Evolutionary conservation across 75 land plant genomes (phyloP).

Genomic region (Ceratopteris richardii): DNA sequence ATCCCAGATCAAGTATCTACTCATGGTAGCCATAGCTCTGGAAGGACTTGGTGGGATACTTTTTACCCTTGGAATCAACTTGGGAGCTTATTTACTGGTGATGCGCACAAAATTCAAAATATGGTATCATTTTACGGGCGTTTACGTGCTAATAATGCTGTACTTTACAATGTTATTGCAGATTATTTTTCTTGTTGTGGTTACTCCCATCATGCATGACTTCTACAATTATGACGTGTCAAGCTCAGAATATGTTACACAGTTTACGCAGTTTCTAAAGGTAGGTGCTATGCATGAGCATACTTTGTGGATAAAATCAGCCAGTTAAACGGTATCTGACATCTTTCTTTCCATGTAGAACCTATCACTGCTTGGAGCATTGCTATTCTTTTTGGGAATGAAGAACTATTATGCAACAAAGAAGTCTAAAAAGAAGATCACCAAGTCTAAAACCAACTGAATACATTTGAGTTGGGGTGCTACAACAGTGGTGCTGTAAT

Average conservation of each 20-base stretch:
- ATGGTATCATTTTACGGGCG: too few species aligned
- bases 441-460: slow-evolving; percentile 48
- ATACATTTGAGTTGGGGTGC: too few species aligned
- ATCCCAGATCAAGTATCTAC: slow-evolving; percentile 28
- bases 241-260: slow-evolving; percentile 18
- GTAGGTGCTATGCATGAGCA: too few species aligned
- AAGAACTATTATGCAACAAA: slow-evolving; percentile 57
- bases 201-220: slow-evolving; percentile 43
- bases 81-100: slow-evolving; percentile 38
- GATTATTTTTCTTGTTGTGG: slow-evolving; percentile 25
- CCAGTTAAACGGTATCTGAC: too few species aligned
- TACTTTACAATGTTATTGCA: neutral
- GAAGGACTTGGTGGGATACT: slow-evolving; percentile 39
- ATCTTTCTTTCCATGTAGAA: slow-evolving; percentile 61
- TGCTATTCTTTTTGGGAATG: slow-evolving; percentile 78
- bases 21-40: slow-evolving; percentile 25
- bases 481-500: too few species aligned
- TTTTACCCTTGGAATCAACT: slow-evolving; percentile 24
- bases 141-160: too few species aligned
- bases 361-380: slow-evolving; percentile 68
- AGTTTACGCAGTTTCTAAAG: slow-evolving; percentile 32
- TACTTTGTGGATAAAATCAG: too few species aligned
- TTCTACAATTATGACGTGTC: slow-evolving; percentile 38
- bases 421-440: slow-evolving; percentile 49
- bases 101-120: too few species aligned